Conservation (phyloP, 2,329 filamentous ascomycete species). For the Fusarium sp. region DNA sequence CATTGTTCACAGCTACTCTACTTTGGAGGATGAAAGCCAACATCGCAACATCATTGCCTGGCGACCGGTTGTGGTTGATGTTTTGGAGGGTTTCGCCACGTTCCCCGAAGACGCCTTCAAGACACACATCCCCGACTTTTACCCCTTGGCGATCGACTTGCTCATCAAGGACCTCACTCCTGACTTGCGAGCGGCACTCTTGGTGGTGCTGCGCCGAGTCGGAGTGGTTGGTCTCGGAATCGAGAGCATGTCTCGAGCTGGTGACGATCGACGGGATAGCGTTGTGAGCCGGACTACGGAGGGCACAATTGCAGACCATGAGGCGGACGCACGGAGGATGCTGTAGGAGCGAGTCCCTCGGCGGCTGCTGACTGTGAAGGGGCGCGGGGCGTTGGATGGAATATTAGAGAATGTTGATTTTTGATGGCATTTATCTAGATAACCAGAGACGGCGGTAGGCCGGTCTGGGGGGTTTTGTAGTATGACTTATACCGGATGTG, state of each 20-base stretch:
- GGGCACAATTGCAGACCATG: conserved; percentile 44
- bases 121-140: conserved; percentile 84
- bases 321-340: conserved; percentile 52
- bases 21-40: conserved; percentile 94
- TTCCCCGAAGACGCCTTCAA: conserved; percentile 86
- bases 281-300: conserved; percentile 51
- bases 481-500: conserved; percentile 36
- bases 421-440: conserved; percentile 41
- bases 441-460: conserved; percentile 23
- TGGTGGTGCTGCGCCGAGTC: conserved; percentile 82
- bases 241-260: conserved; percentile 57
- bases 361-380: conserved; percentile 22
- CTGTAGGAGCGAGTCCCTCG: conserved; percentile 41
- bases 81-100: conserved; percentile 89
- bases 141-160: conserved; percentile 86
- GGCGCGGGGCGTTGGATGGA: conserved; percentile 47
- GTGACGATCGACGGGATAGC: conserved; percentile 55
- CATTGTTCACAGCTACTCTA: conserved; percentile 87
- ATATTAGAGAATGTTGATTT: conserved; percentile 45
- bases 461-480: conserved; percentile 35
- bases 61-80: conserved; percentile 96
- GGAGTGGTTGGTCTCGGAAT: conserved; percentile 80
- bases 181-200: conserved; percentile 83
- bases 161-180: conserved; percentile 83
- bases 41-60: conserved; percentile 97